Evolutionary conservation across 805 yeast genomes (phyloP), one percentile per base, ranked within the genome.

Genomic region (Yamadazyma scolyti): DNA sequence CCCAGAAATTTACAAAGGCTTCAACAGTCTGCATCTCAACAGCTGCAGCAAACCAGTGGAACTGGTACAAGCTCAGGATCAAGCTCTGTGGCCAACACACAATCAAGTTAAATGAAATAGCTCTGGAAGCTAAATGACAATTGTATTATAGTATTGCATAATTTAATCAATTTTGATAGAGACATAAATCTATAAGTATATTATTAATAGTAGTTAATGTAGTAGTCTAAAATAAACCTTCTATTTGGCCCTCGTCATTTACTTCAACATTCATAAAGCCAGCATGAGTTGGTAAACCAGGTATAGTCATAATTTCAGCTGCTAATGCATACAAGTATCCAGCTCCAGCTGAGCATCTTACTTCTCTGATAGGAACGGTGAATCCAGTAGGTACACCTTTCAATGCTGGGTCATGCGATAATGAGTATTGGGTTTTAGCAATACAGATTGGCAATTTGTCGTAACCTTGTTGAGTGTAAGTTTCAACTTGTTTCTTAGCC

Each of bases 191-290:
- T n/a, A n/a, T n/a, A n/a, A n/a, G n/a, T n/a, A n/a, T n/a, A n/a
- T n/a, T n/a, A n/a, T n/a, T n/a, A n/a, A n/a, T n/a, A n/a, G n/a
- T n/a, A n/a, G n/a, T n/a, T n/a, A n/a, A n/a, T n/a, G n/a, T 19
- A 8, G 10, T 19, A 10, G 28, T 10, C 42, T 68, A 89, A 56
- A 89, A 89, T 56, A 89, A 71, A 18, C 97, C 97, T 48, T 87
- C 95, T 46, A 90, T 89, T 53, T 88, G 88, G 36, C 97, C 98
- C 19, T 74, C 71, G 19, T 86, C 83, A 56, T 83, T 78, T 33
- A 90, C 93, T 61, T 90, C 98, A 37, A 90, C 96, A 53, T 89
- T 85, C 96, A 90, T 86, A 69, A 84, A 90, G 16, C 97, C 97
- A 47, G 94, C 83, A 56, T 85, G 89, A 7, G 97, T 90, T 34